Conservation (phyloP, 768 basidiomycete species). For the Royoungia palumana region DNA sequence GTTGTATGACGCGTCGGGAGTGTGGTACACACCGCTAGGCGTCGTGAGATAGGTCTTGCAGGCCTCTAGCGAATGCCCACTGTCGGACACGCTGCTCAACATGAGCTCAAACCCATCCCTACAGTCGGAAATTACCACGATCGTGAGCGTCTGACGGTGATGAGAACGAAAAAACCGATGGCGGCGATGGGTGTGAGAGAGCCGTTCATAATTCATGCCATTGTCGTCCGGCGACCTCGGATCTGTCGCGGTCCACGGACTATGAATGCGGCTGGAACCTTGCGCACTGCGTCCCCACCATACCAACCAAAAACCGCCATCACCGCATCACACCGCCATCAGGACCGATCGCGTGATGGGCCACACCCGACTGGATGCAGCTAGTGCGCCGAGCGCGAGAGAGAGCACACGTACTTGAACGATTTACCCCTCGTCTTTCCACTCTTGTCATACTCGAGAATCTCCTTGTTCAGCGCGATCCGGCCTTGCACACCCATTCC, state of each 20-base stretch:
- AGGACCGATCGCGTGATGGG: background rate
- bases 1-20: background rate
- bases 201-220: no score
- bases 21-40: slow-evolving; percentile 44
- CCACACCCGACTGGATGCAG: no score
- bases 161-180: background rate
- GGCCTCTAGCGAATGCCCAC: slow-evolving; percentile 78
- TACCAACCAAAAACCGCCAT: no score
- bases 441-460: slow-evolving; percentile 53
- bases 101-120: slow-evolving; percentile 89
- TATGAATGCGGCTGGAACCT: no score
- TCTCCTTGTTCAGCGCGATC: slow-evolving; percentile 60
- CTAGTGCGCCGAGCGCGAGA: no score
- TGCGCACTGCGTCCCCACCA: no score
- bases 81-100: slow-evolving; percentile 72
- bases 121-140: slow-evolving; percentile 14
- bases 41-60: slow-evolving; percentile 74
- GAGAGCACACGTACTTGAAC: slow-evolving; percentile 42
- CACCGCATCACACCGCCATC: background rate
- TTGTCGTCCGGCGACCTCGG: no score
- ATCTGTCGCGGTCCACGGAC: no score
- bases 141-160: slow-evolving; percentile 10
- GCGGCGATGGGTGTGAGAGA: slow-evolving; percentile 7
- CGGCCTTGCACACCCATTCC: slow-evolving; percentile 75
- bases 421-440: slow-evolving; percentile 18